Evolutionary conservation across 1,284 basidiomycete species (phyloP).

Genomic region (Tilletiopsis washingtonensis): DNA sequence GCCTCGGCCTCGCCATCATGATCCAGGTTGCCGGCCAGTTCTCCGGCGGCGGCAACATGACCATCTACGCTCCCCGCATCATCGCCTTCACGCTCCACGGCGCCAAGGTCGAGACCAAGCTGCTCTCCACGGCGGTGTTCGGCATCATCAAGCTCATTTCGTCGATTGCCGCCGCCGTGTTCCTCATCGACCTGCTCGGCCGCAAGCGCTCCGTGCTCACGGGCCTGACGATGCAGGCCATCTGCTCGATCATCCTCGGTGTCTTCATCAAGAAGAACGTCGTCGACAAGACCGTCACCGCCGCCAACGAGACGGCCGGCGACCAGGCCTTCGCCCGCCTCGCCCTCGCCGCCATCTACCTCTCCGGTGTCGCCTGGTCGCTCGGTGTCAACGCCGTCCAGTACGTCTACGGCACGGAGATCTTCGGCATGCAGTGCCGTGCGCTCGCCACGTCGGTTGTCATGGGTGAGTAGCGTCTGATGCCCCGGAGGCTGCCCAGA

Average conservation of each 20-base stretch:
- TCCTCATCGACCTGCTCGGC: slow-evolving; percentile 27
- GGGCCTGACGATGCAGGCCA: slow-evolving; percentile 17
- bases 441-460: background rate
- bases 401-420: slow-evolving; percentile 25
- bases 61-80: slow-evolving; percentile 9
- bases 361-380: slow-evolving; percentile 25
- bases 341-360: slow-evolving; percentile 22
- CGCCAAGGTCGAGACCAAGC: slow-evolving; percentile 16
- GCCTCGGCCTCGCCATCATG: background rate
- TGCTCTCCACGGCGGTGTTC: slow-evolving; percentile 26
- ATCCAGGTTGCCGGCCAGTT: too few species aligned
- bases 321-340: slow-evolving; percentile 8
- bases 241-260: slow-evolving; percentile 21
- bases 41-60: too few species aligned
- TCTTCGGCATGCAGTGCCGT: slow-evolving; percentile 14
- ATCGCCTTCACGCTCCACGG: slow-evolving; percentile 24
- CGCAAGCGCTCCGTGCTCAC: slow-evolving; percentile 22
- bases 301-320: slow-evolving; percentile 21
- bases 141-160: slow-evolving; percentile 30
- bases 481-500: too few species aligned
- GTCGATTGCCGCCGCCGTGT: slow-evolving; percentile 27
- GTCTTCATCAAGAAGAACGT: slow-evolving; percentile 22
- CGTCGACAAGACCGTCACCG: slow-evolving; percentile 13
- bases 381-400: slow-evolving; percentile 32
- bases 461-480: too few species aligned